Base-by-base conservation (phyloP, 208 protist genomes). In the Crithidia expoeki region DNA sequence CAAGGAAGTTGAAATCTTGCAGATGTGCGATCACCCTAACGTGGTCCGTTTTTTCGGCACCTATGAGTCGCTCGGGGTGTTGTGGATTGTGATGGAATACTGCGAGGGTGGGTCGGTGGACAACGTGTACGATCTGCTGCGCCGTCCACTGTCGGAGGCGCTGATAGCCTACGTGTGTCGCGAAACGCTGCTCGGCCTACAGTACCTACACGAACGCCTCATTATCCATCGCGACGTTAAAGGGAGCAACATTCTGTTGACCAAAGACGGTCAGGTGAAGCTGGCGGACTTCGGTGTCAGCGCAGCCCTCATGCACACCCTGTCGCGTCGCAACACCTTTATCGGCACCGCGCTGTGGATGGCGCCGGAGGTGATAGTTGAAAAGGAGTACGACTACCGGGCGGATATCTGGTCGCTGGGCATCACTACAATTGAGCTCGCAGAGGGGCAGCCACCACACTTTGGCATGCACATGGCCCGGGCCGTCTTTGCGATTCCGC, bases 371-470 rank as follows among this genome's bases (percentile, higher is more conserved):
- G 86, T 85, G 14, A 94, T 98, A 72, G 79, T 85, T 27, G 92
- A 97, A 70, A 85, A 80, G 16, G 85, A 94, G 57, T 98, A 98
- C 77, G 93, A 97, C 69, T 86, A 89, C 62, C 86, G 85, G 53
- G 97, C 96, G 5, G 98, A 99, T 61, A 84, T 98, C 27, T 99
- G 97, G 97, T 98, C 94, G 65, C 76, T 98, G 21, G 97, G 97
- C 30, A 99, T 99, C 67, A 98, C 97, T 28, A 73, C 87, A 0
- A 98, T 99, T 74, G 98, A 99, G 64, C 95, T 99, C 90, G 98
- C 97, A 34, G 95, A 99, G 76, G 85, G 81, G 19, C 85, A 85
- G 17, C 97, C 96, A 30, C 98, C 98, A 30, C 85, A 97, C 69
- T 65, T 86, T 27, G 95, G 95, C 44, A 85, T 97, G 56, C 96